phyloP scores from a whole-genome alignment of 2,329 filamentous ascomycete genomes.

The Xylariaceae sp. region DNA sequence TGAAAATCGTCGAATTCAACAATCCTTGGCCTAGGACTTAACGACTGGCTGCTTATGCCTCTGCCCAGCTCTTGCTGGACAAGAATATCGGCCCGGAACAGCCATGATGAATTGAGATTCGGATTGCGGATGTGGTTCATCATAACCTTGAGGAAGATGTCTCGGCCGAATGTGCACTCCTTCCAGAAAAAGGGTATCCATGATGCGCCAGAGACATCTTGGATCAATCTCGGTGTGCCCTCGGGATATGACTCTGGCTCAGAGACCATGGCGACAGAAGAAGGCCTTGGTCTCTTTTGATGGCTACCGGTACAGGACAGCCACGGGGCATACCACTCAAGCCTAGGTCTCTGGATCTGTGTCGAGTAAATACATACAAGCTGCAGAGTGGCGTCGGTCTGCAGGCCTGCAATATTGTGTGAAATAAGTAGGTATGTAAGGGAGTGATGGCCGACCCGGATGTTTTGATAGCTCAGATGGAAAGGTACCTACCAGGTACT shows the following conservation, averaged over 20 bases:
- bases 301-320: too few species aligned
- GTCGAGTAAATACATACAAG: too few species aligned
- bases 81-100: constrained; percentile 72
- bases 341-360: too few species aligned
- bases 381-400: too few species aligned
- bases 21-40: constrained; percentile 25
- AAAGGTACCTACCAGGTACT: too few species aligned
- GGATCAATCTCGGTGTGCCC: constrained; percentile 26
- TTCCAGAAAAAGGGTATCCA: constrained; percentile 52
- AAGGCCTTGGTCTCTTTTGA: too few species aligned
- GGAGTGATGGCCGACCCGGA: too few species aligned
- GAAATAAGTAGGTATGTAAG: too few species aligned
- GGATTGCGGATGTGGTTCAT: constrained; percentile 70
- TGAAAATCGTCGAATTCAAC: constrained; percentile 38
- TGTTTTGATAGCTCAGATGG: too few species aligned
- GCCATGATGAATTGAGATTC: constrained; percentile 69
- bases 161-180: constrained; percentile 54
- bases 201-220: constrained; percentile 25
- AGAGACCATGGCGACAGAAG: constrained; percentile 24
- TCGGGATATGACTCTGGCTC: constrained; percentile 26
- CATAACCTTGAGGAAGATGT: constrained; percentile 60
- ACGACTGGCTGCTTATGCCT: constrained; percentile 21
- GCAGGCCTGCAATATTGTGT: too few species aligned
- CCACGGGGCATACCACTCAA: too few species aligned
- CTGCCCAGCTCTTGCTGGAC: constrained; percentile 39